Evolutionary conservation across 306 rosid species (phyloP).

Genomic region (Hippophae tibetana): DNA sequence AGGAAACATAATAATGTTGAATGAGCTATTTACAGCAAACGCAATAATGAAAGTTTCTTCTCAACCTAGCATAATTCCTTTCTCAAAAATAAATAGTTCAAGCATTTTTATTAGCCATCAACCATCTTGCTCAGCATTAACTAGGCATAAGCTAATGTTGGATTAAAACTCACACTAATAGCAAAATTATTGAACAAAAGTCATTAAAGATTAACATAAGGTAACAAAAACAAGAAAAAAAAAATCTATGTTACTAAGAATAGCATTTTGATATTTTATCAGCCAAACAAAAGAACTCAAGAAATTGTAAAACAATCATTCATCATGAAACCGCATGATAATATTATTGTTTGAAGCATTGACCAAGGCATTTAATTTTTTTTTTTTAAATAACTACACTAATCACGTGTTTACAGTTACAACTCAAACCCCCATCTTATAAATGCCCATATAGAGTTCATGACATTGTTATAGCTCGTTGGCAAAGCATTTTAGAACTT

Average conservation of each 20-base stretch:
- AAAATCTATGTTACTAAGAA: background rate
- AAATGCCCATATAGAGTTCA: no score
- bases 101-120: background rate
- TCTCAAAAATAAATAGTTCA: background rate
- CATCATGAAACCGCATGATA: no score
- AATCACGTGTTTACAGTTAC: no score
- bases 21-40: background rate
- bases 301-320: no score
- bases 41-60: background rate
- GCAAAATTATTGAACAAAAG: background rate
- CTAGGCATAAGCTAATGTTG: background rate
- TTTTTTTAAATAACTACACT: no score
- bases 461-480: no score
- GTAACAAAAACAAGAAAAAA: background rate
- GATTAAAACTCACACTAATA: background rate
- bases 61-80: background rate
- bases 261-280: background rate
- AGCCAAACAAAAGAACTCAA: no score
- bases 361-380: background rate
- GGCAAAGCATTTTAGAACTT: background rate
- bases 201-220: background rate
- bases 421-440: no score
- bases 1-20: no score
- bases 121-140: slow-evolving; percentile 2
- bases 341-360: background rate